Evolutionary conservation across 2,329 filamentous ascomycete species (phyloP), one percentile per base, ranked within the genome.

Genomic region (Trichoderma semiorbis): DNA sequence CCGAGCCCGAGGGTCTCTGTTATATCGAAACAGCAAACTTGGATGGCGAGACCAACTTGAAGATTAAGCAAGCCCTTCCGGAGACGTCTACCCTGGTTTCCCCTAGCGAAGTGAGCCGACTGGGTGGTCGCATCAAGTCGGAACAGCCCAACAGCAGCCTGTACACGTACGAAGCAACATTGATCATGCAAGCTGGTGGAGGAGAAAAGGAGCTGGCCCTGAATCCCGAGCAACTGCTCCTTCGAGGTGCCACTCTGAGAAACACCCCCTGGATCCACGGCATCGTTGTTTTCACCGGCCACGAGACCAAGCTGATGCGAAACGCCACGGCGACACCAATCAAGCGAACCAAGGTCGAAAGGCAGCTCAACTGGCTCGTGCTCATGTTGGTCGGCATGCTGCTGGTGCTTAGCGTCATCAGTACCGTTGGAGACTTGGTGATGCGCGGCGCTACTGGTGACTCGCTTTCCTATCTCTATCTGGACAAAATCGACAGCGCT

Each of bases 11-110:
- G 84, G 96, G 96, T 77, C 84, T 99, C 71, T 99, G 96, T 83
- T 99, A 99, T 80, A 98, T 99, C 79, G 96, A 99, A 83, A 99
- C 96, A 2, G 95, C 96, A 28, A 99, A 99, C 79, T 85, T 99
- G 72, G 96, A 99, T 78, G 96, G 96, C 76, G 96, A 99, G 83
- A 99, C 96, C 24, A 99, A 99, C 80, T 84, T 99, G 76, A 99
- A 99, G 84, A 97, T 99, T 84, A 99, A 99, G 84, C 96, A 99
- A 84, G 95, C 91, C 2, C 91, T 98, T 69, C 95, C 96, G 0
- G 96, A 99, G 84, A 99, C 96, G 0, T 91, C 92, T 16, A 87
- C 92, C 73, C 86, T 98, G 79, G 94, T 99, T 72, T 97, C 93
- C 78, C 90, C 94, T 21, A 90, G 88, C 74, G 95, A 98, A 77